A percentile compares a stretch with the other conserved stretches of the same genome.
Evolutionary conservation across 805 yeast genomes (phyloP).

Genomic region (Saccharomycopsis guyanensis): DNA sequence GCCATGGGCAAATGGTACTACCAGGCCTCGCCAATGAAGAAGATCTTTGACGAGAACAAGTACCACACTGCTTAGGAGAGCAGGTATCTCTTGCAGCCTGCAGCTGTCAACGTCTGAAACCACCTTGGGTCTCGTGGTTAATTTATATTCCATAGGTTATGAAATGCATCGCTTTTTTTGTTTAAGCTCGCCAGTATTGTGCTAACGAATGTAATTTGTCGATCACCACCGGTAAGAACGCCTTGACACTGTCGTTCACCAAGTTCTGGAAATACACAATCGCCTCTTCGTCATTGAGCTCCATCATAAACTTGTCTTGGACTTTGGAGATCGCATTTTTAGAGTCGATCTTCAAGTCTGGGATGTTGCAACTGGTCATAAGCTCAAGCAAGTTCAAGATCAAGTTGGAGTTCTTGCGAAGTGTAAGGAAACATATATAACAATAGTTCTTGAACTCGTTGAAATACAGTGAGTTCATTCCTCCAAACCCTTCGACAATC

Average conservation of each 20-base stretch:
- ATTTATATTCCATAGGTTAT: neutral
- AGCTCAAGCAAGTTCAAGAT: conserved; percentile 85
- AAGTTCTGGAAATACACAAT: conserved; percentile 88
- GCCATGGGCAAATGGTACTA: conserved; percentile 20
- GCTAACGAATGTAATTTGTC: conserved; percentile 93
- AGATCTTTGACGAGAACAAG: conserved; percentile 16
- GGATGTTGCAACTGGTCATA: conserved; percentile 90
- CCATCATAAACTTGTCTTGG: conserved; percentile 87
- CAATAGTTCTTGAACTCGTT: conserved; percentile 86
- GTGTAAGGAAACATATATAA: conserved; percentile 85
- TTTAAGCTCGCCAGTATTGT: conserved; percentile 90
- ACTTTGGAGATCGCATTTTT: conserved; percentile 84
- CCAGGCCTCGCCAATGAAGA: conserved; percentile 19
- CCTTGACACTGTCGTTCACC: conserved; percentile 90
- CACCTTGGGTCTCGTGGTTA: neutral
- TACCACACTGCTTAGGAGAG: neutral
- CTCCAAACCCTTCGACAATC: conserved; percentile 97
- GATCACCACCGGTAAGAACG: conserved; percentile 88
- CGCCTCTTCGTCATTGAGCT: conserved; percentile 93
- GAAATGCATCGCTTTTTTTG: neutral
- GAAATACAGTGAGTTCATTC: conserved; percentile 76
- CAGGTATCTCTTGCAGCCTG: too few species aligned
- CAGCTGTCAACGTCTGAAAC: too few species aligned
- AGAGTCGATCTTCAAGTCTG: conserved; percentile 80
- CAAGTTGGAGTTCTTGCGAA: conserved; percentile 82